Evolutionary conservation across 805 yeast genomes (phyloP).

Genomic region (Barnettozyma salicaria): DNA sequence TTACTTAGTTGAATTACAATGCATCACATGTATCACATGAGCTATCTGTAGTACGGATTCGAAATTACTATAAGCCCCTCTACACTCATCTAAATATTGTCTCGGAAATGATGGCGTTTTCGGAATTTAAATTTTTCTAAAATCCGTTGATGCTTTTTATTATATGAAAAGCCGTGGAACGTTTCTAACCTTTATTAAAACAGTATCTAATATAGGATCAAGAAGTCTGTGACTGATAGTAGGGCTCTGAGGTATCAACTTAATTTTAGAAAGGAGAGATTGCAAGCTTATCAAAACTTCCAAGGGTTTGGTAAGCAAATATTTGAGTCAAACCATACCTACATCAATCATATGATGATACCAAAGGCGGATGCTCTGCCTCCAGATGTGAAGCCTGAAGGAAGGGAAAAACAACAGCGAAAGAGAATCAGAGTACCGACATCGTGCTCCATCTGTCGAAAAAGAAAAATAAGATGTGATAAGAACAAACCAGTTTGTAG

Average conservation of each 20-base stretch:
- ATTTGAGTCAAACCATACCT: too few species aligned
- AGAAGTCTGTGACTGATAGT: too few species aligned
- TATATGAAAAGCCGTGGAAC: too few species aligned
- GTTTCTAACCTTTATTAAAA: too few species aligned
- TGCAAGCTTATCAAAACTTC: too few species aligned
- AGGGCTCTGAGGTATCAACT: too few species aligned
- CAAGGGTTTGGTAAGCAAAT: too few species aligned
- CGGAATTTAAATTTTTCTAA: not conserved
- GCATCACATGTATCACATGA: not conserved
- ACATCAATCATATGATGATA: not conserved
- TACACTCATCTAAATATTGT: not conserved
- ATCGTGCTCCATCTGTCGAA: slow-evolving; percentile 42
- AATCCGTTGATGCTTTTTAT: too few species aligned
- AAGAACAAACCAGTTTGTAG: slow-evolving; percentile 46
- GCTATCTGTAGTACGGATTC: not conserved
- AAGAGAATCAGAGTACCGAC: slow-evolving; percentile 36
- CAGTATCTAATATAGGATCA: too few species aligned
- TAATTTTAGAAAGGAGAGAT: too few species aligned
- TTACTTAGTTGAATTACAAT: slow-evolving; percentile 8
- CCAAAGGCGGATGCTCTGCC: not conserved
- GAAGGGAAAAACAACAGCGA: slow-evolving; percentile 7
- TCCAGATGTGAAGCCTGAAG: not conserved
- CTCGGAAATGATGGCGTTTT: slow-evolving; percentile 4
- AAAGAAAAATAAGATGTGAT: slow-evolving; percentile 43
- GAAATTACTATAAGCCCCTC: too few species aligned